These are phyloP conservation scores for Calonectria fujianensis DNA, from an alignment of 2,329 filamentous ascomycete species.

Conservation along the genomic window DNA sequence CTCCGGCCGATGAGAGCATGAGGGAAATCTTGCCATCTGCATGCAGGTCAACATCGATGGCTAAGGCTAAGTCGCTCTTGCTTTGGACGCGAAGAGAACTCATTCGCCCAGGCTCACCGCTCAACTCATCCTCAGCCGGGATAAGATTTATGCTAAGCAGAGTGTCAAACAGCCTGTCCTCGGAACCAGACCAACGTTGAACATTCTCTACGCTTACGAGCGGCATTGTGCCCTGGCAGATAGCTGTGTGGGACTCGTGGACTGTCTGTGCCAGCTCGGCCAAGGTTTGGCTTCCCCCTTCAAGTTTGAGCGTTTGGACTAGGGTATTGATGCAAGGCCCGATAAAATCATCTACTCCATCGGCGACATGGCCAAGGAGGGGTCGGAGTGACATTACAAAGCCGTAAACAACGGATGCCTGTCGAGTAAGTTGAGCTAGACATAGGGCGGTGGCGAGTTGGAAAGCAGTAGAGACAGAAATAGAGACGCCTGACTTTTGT, in stretches of 20 bases:
- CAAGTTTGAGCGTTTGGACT: not conserved
- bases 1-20: not conserved
- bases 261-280: not conserved
- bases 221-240: conserved; percentile 6
- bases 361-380: not conserved
- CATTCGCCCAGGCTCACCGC: not conserved
- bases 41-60: conserved; percentile 3
- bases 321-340: conserved; percentile 12
- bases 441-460: conserved; percentile 9
- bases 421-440: not conserved
- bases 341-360: not conserved
- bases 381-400: conserved; percentile 13
- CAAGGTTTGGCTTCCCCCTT: not conserved
- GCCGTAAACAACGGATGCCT: not conserved
- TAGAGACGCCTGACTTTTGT: not conserved
- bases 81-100: not conserved
- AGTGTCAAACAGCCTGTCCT: not conserved
- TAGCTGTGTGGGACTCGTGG: not conserved
- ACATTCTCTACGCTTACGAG: conserved; percentile 12
- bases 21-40: not conserved
- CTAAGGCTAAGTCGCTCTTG: conserved; percentile 12
- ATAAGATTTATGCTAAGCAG: conserved; percentile 1
- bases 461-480: conserved; percentile 11
- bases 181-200: conserved; percentile 1
- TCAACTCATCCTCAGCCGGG: not conserved